Conservation (phyloP, 805 yeast genomes). For the Brettanomyces nanus region DNA sequence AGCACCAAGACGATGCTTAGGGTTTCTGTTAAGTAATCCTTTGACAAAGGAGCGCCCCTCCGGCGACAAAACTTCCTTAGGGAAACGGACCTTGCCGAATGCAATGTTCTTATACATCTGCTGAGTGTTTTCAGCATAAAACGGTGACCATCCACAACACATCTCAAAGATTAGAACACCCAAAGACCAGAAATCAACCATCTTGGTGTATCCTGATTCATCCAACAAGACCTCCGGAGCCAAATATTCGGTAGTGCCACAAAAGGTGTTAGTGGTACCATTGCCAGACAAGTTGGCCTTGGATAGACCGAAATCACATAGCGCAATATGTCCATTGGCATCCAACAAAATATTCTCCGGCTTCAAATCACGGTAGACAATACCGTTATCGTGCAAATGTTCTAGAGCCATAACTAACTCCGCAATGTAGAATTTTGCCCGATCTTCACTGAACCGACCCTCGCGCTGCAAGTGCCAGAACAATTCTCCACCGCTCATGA, state of each 20-base stretch:
- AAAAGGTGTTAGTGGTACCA: slow-evolving; percentile 91
- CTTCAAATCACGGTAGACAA: slow-evolving; percentile 92
- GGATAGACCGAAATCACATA: slow-evolving; percentile 95
- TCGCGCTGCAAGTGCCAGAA: slow-evolving; percentile 76
- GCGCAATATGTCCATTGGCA: slow-evolving; percentile 94
- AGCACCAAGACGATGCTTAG: slow-evolving; percentile 90
- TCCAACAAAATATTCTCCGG: slow-evolving; percentile 94
- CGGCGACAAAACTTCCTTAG: slow-evolving; percentile 85
- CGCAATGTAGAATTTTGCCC: slow-evolving; percentile 96
- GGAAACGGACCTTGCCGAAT: slow-evolving; percentile 95
- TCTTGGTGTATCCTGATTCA: slow-evolving; percentile 94
- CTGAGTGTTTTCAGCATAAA: slow-evolving; percentile 95
- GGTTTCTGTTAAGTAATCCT: slow-evolving; percentile 90
- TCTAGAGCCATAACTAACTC: slow-evolving; percentile 90
- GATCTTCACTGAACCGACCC: slow-evolving; percentile 84
- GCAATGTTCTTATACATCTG: slow-evolving; percentile 99
- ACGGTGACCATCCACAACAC: slow-evolving; percentile 99
- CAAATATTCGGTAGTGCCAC: slow-evolving; percentile 96
- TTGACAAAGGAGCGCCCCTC: slow-evolving; percentile 96
- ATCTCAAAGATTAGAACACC: slow-evolving; percentile 96
- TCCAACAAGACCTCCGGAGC: slow-evolving; percentile 96
- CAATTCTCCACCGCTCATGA: slow-evolving; percentile 96
- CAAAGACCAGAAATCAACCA: slow-evolving; percentile 98
- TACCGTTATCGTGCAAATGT: slow-evolving; percentile 90
- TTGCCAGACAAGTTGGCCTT: slow-evolving; percentile 84